Evolutionary conservation across 1,284 basidiomycete species (phyloP), one percentile per base, ranked within the genome.

Genomic region (Sporisorium sorghi): DNA sequence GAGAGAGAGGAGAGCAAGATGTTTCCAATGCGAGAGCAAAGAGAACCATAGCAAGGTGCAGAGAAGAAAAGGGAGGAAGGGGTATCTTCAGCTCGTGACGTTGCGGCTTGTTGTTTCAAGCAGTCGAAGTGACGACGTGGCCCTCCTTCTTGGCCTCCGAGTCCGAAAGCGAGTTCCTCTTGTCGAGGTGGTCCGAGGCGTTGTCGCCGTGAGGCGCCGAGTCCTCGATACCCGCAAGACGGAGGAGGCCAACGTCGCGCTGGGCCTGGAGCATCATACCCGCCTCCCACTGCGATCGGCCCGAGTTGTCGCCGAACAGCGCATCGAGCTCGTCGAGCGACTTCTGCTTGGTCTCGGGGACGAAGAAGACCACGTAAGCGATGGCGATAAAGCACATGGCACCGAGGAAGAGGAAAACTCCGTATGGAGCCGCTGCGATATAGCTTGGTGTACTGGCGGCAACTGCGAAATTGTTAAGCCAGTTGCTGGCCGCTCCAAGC

Each of bases 401-500:
- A 0, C 89, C 86, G 81, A 93, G 92, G 28, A 89, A 86, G 55
- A 89, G 85, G 79, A 92, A 93, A 17, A 92, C 91, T 1, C 87
- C 87, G 12, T 88, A 85, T 10, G 72, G 72, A 39, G 72, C 72
- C 5, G 68, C 72, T 1, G 21, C 17, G 57, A 77, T 66, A 30
- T 75, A 75, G 56, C 69, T 57, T 19, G 63, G 76, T 8, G 73
- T 79, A 10, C 52, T 65, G 56, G 73, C 71, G 50, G 52, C 75
- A 26, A 75, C 86, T 88, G 24, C 73, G 91, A 91, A 92, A 69
- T 92, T 92, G 80, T 91, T 92, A 40, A 89, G 77, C 92, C 92
- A 93, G 83, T 92, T 92, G 40, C 91, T 92, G 3, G 91, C 90
- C 2, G 92, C 93, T n/a, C 91, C 90, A 21, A 95, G 81, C 23